Base-by-base conservation (phyloP, 179 eudicot genomes). In the Patellifolia procumbens region DNA sequence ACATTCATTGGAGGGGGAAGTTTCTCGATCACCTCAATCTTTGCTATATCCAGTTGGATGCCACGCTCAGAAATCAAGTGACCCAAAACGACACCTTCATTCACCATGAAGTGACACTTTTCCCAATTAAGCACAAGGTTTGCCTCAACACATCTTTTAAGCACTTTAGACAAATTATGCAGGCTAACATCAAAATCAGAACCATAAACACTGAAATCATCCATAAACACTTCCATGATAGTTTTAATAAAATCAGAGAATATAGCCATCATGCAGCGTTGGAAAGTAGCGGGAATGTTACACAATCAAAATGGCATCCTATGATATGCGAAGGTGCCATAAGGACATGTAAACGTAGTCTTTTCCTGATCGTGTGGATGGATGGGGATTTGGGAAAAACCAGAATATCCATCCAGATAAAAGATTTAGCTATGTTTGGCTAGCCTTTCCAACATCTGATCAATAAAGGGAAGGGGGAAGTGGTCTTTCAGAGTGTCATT, bases 61-160 rank as follows among this genome's bases (percentile, higher is more conserved):
- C 28, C 51, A 1, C 13, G 16, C 2, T 19, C 12, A 35, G 22
- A 34, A 9, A 65, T 39, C 7, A 65, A 7, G 32, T 65, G 70
- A 15, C 49, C 22, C 8, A 65, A 19, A 3, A 65, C 70, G 13
- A 65, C 46, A 11, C 51, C 46, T 20, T 65, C 2, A 7, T 37
- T 9, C 4, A 65, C 70, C 70, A 65, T 65, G 24, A 65, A 65
- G 13, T 65, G 70, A 19, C 48, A 65, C 6, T 65, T 49, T 49
- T 49, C 55, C 55, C 20, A 49, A 4, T 49, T 49, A 13, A 49
- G 55, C 10, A 19, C 24, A 19, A n/a, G 8, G 5, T 37, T 65
- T 9, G 3, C 32, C 28, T 65, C 70, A 19, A 17, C 5, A 5
- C 70, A 65, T 19, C 48, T 35, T 17, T 22, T 17, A 4, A 65